phyloP scores from a whole-genome alignment of 176 grass and related monocot species.

The Rhynchospora pubera region DNA sequence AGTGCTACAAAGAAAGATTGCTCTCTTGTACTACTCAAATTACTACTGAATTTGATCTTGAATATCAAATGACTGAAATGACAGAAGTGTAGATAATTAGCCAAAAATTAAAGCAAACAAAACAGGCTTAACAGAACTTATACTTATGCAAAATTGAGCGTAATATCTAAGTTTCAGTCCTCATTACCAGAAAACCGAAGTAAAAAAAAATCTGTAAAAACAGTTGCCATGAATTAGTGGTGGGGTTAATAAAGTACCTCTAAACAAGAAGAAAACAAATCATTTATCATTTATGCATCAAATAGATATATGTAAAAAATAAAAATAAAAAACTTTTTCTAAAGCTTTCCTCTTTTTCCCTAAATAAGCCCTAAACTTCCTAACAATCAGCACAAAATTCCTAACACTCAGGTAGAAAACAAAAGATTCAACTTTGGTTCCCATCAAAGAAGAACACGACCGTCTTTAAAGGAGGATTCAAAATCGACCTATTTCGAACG shows the following conservation, averaged over 20 bases:
- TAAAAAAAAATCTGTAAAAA: neutral
- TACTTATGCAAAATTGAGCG: neutral
- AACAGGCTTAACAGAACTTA: neutral
- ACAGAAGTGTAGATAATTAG: constrained; percentile 13
- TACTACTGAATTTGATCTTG: constrained; percentile 10
- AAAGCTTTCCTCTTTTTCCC: neutral
- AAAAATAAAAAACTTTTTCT: too few relatives aligned
- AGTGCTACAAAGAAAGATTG: neutral
- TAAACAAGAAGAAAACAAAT: neutral
- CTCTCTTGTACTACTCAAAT: neutral
- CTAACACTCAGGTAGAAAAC: neutral
- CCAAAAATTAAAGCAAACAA: neutral
- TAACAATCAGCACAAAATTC: neutral
- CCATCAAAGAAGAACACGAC: neutral
- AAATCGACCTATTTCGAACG: neutral
- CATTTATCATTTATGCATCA: neutral
- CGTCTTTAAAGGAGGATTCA: neutral
- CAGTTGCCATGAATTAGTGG: neutral
- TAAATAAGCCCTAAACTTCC: neutral
- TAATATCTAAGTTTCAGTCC: neutral
- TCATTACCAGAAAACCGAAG: neutral
- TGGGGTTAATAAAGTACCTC: neutral
- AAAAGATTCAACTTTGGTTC: neutral
- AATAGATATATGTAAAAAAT: too few relatives aligned
- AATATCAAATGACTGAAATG: constrained; percentile 19